Base-by-base conservation (phyloP, 768 basidiomycete species). In the Chalciporus sphaerocephalus region DNA sequence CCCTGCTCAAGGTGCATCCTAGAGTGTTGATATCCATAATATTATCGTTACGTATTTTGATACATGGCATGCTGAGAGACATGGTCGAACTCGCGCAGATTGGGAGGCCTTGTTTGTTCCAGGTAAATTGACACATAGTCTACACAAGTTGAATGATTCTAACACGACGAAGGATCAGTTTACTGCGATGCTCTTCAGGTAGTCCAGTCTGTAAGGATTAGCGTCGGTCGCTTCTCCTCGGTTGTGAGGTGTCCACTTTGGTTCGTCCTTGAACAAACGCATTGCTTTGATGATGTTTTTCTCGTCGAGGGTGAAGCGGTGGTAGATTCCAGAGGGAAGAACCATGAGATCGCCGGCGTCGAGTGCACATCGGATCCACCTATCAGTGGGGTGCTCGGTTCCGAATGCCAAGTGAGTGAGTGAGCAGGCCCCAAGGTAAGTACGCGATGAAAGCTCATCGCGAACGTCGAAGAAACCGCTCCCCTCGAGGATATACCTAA, bases 381-480 rank as follows among this genome's bases (percentile, higher is more conserved):
- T 66, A 50, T 91, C 78, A 2, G 78, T 72, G 1, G 78, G 71
- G 6, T 76, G 70, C 60, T 90, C 87, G 90, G n/a, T 42, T 17
- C 0, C 30, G n/a, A 24, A 11, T 7, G 3, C 17, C 33, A 3
- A 4, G 23, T 21, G 40, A 18, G 37, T 44, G 38, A 16, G 12
- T 13, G 11, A 25, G 32, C 10, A 12, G 1, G 20, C 24, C n/a
- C 25, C 27, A n/a, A n/a, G 30, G 30, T 5, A 32, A 32, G 30
- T 5, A 32, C 7, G 30, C 3, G 2, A 6, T 17, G 22, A n/a
- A n/a, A 20, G 56, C 81, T 44, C 53, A 89, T 89, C 89, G 47
- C 92, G 78, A 32, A 97, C 79, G 55, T 97, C 94, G 60, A 96
- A 97, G 74, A 82, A 98, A 0, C 92, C 93, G 28, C 79, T 81